Evolutionary conservation across 345 rosid genomes (phyloP).

Genomic region (Pugionium dolabratum): DNA sequence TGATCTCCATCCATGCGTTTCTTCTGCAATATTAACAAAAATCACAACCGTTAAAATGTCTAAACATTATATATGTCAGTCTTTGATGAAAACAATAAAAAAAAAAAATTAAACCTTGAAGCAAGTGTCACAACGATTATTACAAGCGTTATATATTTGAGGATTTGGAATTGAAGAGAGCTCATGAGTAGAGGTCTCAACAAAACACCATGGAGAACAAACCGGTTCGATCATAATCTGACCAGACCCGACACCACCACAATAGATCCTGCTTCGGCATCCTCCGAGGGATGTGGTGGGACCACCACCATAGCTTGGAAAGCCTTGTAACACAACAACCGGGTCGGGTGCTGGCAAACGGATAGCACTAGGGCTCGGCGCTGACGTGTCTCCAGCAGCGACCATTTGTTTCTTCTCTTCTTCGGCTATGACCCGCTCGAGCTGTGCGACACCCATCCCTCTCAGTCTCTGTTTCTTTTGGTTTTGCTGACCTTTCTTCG

Average conservation of each 20-base stretch:
- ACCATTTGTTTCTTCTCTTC: conserved; percentile 42
- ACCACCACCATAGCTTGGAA: conserved; percentile 30
- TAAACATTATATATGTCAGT: too few species aligned
- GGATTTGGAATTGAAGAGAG: conserved; percentile 91
- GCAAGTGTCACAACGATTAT: conserved; percentile 50
- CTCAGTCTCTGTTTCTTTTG: conserved; percentile 59
- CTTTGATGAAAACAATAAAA: too few species aligned
- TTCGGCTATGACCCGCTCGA: conserved; percentile 53
- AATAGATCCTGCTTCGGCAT: conserved; percentile 34
- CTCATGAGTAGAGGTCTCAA: conserved; percentile 54
- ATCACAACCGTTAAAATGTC: too few species aligned
- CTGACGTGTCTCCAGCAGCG: conserved; percentile 5
- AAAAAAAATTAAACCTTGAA: conserved; percentile 50
- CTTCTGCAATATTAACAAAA: conserved; percentile 45
- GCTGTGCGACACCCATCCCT: conserved; percentile 84
- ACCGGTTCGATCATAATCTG: conserved; percentile 41
- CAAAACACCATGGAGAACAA: conserved; percentile 31
- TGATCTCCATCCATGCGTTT: conserved; percentile 46
- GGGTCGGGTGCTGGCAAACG: conserved; percentile 34
- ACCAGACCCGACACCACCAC: conserved; percentile 45
- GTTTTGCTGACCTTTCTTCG: conserved; percentile 24
- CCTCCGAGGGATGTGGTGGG: conserved; percentile 31
- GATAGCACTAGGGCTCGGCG: conserved; percentile 18
- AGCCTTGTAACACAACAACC: conserved; percentile 38
- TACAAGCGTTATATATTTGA: conserved; percentile 35